A percentile compares a stretch with the other conserved stretches of the same genome.
Evolutionary conservation across 441 rosid genomes (phyloP).

Genomic region (Erysimum cheiri): DNA sequence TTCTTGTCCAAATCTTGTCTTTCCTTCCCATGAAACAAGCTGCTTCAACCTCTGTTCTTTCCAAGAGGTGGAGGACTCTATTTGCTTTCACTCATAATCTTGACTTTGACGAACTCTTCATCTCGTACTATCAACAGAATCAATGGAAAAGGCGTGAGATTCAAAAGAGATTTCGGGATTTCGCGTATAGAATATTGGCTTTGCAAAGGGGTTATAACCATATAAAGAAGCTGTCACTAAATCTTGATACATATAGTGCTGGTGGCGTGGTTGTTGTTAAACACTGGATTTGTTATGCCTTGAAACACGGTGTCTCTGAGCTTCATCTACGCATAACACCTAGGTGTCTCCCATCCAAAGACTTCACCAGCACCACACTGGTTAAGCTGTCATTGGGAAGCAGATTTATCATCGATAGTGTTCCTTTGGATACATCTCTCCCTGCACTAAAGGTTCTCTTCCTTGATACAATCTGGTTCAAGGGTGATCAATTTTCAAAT

Average conservation of each 20-base stretch:
- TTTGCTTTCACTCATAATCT: not conserved
- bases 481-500: too few relatives aligned
- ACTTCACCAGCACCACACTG: conserved; percentile 4
- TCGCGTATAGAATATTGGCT: not conserved
- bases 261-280: not conserved
- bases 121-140: too few relatives aligned
- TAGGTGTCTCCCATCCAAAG: not conserved
- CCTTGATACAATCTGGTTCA: too few relatives aligned
- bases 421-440: too few relatives aligned
- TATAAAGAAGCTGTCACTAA: not conserved
- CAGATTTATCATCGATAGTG: too few relatives aligned
- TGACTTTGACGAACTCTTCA: not conserved
- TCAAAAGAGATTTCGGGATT: not conserved
- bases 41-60: not conserved
- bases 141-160: not conserved
- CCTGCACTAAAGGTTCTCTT: too few relatives aligned
- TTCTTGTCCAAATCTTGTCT: not conserved
- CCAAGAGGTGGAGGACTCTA: not conserved
- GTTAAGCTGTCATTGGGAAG: conserved; percentile 5
- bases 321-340: not conserved
- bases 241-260: not conserved
- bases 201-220: not conserved
- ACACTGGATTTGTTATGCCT: not conserved
- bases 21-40: not conserved
- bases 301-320: not conserved